Conservation (phyloP, 2,329 filamentous ascomycete species). For the Coniochaeta pulveracea region DNA sequence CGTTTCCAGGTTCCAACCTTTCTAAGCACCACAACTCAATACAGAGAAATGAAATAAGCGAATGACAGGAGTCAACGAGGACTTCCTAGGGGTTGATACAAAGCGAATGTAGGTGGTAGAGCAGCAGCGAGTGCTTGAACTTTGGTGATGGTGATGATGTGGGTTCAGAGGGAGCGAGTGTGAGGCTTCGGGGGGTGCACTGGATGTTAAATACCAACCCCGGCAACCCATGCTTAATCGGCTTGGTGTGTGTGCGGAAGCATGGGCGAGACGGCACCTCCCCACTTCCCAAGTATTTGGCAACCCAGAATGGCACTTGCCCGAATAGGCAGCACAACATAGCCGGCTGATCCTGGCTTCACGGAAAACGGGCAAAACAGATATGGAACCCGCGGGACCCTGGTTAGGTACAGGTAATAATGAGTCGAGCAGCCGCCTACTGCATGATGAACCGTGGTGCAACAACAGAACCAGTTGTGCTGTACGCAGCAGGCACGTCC, state of each 20-base stretch:
- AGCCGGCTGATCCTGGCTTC: too few relatives aligned
- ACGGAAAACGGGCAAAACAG: too few relatives aligned
- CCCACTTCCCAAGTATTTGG: too few relatives aligned
- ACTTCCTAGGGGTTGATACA: conserved; percentile 44
- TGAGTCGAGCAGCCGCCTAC: too few relatives aligned
- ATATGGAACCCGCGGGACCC: too few relatives aligned
- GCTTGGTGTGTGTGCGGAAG: neutral
- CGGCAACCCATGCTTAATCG: neutral
- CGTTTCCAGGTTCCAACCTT: too few relatives aligned
- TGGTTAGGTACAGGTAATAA: too few relatives aligned
- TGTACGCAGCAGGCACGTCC: too few relatives aligned
- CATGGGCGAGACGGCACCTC: neutral
- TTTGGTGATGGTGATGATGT: conserved; percentile 20
- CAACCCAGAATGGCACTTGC: too few relatives aligned
- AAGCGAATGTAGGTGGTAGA: conserved; percentile 21
- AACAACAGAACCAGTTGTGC: too few relatives aligned
- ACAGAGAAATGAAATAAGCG: conserved; percentile 48
- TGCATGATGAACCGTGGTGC: too few relatives aligned
- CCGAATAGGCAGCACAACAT: too few relatives aligned
- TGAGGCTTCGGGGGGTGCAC: conserved; percentile 17
- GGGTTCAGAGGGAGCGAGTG: conserved; percentile 18
- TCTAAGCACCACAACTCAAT: conserved; percentile 18
- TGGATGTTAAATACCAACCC: conserved; percentile 18
- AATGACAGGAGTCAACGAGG: conserved; percentile 67
- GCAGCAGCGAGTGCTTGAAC: conserved; percentile 25